Conservation (phyloP, 2,329 filamentous ascomycete genomes). For the Pestalotiopsis sp. region DNA sequence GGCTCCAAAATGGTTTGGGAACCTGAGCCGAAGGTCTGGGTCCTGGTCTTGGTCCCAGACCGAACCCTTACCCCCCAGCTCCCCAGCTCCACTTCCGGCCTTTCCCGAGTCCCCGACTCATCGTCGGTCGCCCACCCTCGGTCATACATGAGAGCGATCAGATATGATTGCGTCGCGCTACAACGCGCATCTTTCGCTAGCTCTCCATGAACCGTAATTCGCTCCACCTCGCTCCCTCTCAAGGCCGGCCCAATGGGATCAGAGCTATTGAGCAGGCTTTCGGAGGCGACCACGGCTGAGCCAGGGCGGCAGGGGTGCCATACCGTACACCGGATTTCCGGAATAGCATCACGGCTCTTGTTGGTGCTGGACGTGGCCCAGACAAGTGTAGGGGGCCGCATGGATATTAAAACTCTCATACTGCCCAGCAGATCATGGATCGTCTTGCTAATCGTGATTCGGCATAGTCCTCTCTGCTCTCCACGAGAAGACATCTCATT, state of each 20-base stretch:
- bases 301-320: neutral
- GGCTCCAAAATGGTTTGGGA: neutral
- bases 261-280: neutral
- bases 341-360: conserved; percentile 2
- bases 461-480: neutral
- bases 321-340: neutral
- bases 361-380: neutral
- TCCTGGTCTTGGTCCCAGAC: neutral
- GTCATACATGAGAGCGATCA: neutral
- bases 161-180: neutral
- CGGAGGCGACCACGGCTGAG: neutral
- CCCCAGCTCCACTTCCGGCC: conserved; percentile 3
- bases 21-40: neutral
- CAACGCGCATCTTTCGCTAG: neutral
- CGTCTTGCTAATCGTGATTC: neutral
- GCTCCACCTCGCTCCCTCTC: neutral
- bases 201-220: neutral
- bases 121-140: conserved; percentile 2
- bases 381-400: neutral
- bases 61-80: neutral
- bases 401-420: neutral
- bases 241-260: neutral
- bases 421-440: neutral
- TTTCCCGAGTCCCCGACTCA: neutral
- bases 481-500: neutral